Evolutionary conservation across 768 basidiomycete genomes (phyloP).

Genomic region (Lactarius pseudohatsudake): DNA sequence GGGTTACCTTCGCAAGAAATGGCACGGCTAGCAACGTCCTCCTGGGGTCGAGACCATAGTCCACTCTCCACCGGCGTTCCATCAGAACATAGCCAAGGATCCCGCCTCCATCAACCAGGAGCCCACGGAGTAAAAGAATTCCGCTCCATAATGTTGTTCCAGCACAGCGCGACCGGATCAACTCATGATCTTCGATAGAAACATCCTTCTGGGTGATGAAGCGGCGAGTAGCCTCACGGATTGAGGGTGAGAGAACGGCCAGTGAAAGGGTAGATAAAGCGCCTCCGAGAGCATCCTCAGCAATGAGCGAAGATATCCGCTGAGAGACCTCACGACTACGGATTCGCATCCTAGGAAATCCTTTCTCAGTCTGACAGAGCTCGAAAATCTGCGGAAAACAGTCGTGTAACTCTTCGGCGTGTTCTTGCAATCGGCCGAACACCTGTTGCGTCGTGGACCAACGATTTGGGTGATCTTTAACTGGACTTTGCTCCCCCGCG

Average conservation of each 20-base stretch:
- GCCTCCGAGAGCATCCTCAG: background rate
- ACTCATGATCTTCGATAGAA: background rate
- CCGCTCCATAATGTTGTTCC: constrained; percentile 35
- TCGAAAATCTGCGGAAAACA: constrained; percentile 2
- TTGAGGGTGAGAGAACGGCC: background rate
- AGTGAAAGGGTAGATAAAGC: constrained; percentile 1
- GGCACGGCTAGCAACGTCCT: constrained; percentile 52
- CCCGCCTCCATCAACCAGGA: constrained; percentile 39
- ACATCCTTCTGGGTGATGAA: constrained; percentile 11
- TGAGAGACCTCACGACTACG: background rate
- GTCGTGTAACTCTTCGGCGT: constrained; percentile 13
- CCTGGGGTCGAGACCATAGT: constrained; percentile 46
- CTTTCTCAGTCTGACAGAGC: background rate
- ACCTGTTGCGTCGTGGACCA: constrained; percentile 45
- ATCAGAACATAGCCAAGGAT: constrained; percentile 42
- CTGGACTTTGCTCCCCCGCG: constrained; percentile 37
- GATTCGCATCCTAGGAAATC: constrained; percentile 15
- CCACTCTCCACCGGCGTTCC: constrained; percentile 48
- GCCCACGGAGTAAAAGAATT: constrained; percentile 46
- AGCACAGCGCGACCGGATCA: background rate
- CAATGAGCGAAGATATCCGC: background rate
- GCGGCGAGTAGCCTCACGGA: background rate
- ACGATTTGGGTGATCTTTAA: constrained; percentile 44
- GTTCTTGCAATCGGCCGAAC: constrained; percentile 35
- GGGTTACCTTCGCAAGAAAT: constrained; percentile 42